Evolutionary conservation across 768 basidiomycete genomes (phyloP), one percentile per base, ranked within the genome.

Genomic region (Suillus fuscotomentosus): DNA sequence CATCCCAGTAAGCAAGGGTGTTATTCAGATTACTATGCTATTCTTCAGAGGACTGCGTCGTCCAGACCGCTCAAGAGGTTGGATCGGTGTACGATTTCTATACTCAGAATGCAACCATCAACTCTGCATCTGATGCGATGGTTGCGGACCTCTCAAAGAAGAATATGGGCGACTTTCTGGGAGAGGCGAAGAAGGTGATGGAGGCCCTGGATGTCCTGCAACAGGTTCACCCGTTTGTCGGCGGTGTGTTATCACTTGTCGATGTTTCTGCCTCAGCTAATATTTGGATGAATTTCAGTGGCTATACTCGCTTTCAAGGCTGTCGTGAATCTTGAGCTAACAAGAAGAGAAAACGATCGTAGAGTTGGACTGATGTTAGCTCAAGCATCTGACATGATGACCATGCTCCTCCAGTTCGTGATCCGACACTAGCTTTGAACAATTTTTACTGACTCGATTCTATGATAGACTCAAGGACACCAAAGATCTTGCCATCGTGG

Each of bases 381-480:
- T 10, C 79, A 83, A 65, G 86, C 86, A 83, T 78, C 76, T 63
- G 77, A 84, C 48, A 78, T 83, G 76, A 82, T 86, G 79, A 62
- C 70, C 15, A 75, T 75, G 2, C 77, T 86, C 22, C 74, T 83
- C 17, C 78, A 83, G 83, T 82, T 60, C 10, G 82, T 69, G 10
- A 20, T 5, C 1, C 1, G 39, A 41, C 2, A 14, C 13, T 17
- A 10, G 9, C 11, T 38, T 24, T 1, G 14, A 9, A 38, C 2
- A 10, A 41, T 9, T 5, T 5, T 57, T 10, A 5, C 22, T 57
- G 24, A 57, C 24, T 24, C 1, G 2, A 22, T 20, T 27, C 39
- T 1, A 9, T 41, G 56, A 3, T 24, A 80, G 79, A 42, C 70
- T 82, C 3, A 70, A 69, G 55, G 66, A 73, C 24, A 66, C 78